Evolutionary conservation across 768 basidiomycete species (phyloP).

Genomic region (Brasilioporus rufonigricans): DNA sequence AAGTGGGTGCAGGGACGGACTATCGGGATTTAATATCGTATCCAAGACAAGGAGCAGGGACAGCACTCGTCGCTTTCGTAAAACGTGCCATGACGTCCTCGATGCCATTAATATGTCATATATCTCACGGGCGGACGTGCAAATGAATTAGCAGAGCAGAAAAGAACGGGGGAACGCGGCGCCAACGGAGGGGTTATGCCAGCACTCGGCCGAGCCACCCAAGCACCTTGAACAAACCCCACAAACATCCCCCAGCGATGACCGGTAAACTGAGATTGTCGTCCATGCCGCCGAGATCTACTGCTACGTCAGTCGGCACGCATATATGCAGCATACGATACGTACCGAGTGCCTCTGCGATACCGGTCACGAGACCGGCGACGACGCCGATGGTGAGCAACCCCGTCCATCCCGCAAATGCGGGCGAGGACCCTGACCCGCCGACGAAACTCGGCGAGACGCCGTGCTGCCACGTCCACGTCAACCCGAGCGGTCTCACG

Average conservation of each 20-base stretch:
- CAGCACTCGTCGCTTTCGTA: too few species aligned
- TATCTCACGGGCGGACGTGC: not conserved
- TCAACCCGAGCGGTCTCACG: constrained; percentile 38
- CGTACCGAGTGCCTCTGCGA: constrained; percentile 88
- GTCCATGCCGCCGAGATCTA: constrained; percentile 82
- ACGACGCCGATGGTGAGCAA: constrained; percentile 56
- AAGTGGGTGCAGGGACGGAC: too few species aligned
- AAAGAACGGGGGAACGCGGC: not conserved
- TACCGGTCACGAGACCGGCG: constrained; percentile 75
- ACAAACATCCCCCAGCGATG: constrained; percentile 73
- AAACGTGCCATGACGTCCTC: too few species aligned
- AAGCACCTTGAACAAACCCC: constrained; percentile 48
- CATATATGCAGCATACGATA: constrained; percentile 15
- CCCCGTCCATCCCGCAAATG: constrained; percentile 38
- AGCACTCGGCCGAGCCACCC: constrained; percentile 32
- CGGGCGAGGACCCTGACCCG: not conserved
- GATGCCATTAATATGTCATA: not conserved
- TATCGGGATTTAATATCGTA: too few species aligned
- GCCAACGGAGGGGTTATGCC: constrained; percentile 14
- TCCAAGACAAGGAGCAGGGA: too few species aligned
- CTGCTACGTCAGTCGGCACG: not conserved
- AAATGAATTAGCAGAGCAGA: constrained; percentile 3
- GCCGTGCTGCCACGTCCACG: constrained; percentile 59
- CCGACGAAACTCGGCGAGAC: constrained; percentile 35
- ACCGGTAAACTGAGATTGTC: constrained; percentile 91